These are phyloP conservation scores for Schwanniomyces yamadae DNA, from an alignment of 805 yeast species.

Conservation along the genomic window DNA sequence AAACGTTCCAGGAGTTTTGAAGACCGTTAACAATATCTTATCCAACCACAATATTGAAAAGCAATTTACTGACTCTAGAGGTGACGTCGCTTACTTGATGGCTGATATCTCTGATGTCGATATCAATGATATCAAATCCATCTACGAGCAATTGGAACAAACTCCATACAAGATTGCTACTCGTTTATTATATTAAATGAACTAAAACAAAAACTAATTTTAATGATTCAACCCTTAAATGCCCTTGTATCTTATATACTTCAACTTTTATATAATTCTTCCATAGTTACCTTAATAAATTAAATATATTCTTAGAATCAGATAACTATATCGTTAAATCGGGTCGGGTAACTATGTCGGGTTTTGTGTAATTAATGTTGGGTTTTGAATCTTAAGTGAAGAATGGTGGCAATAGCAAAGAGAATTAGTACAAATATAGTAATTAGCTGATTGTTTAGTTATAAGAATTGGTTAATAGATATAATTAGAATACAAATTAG, in stretches of 20 bases:
- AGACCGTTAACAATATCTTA: constrained; percentile 93
- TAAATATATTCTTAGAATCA: no score
- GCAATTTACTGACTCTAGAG: constrained; percentile 96
- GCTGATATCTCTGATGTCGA: constrained; percentile 92
- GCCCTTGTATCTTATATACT: not conserved
- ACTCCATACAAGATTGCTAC: constrained; percentile 91
- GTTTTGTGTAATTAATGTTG: constrained; percentile 3
- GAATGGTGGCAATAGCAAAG: constrained; percentile 5
- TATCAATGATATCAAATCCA: constrained; percentile 74
- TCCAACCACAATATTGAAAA: constrained; percentile 95
- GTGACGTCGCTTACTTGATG: constrained; percentile 95
- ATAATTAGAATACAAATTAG: not conserved
- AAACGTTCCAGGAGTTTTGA: constrained; percentile 98
- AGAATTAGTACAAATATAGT: not conserved
- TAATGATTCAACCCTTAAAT: constrained; percentile 1
- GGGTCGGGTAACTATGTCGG: constrained; percentile 1
- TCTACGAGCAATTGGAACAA: constrained; percentile 81
- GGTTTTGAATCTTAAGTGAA: not conserved
- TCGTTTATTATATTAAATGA: constrained; percentile 75
- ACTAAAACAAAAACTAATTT: not conserved
- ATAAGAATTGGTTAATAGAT: not conserved
- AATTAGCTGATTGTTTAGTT: no score
- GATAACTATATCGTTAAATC: not conserved
- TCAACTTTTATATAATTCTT: constrained; percentile 1
- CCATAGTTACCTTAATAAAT: no score